Evolutionary conservation across 2,329 filamentous ascomycete species (phyloP).

Genomic region (Coniella lustricola): DNA sequence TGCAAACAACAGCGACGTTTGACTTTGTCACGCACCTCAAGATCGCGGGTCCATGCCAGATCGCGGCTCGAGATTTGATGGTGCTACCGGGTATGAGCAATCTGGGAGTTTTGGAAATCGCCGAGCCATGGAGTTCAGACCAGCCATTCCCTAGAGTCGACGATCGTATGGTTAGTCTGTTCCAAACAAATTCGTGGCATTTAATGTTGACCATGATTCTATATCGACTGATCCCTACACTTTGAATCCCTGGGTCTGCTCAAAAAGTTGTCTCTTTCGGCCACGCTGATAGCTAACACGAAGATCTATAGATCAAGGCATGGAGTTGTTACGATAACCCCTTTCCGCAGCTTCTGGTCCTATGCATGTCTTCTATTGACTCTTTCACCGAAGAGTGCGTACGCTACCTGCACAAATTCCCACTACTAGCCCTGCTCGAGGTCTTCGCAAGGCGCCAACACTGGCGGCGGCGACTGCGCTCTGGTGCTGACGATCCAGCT

Average conservation of each 20-base stretch:
- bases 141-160: conserved; percentile 4
- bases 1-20: conserved; percentile 1
- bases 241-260: no score
- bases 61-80: conserved; percentile 5
- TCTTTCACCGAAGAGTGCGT: conserved; percentile 1
- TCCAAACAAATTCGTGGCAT: neutral
- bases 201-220: neutral
- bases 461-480: neutral
- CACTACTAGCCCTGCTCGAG: conserved; percentile 4
- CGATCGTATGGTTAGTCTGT: neutral
- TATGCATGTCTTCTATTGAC: neutral
- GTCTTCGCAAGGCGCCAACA: neutral
- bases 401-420: conserved; percentile 6
- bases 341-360: conserved; percentile 6
- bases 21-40: conserved; percentile 11
- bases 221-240: no score
- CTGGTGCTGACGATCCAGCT: neutral
- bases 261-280: neutral
- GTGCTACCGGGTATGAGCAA: conserved; percentile 6
- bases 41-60: conserved; percentile 4
- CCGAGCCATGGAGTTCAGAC: neutral
- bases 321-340: neutral
- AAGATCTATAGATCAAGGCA: neutral
- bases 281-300: neutral
- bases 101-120: conserved; percentile 11